phyloP scores from a whole-genome alignment of 306 rosid species.

The Malus fusca region DNA sequence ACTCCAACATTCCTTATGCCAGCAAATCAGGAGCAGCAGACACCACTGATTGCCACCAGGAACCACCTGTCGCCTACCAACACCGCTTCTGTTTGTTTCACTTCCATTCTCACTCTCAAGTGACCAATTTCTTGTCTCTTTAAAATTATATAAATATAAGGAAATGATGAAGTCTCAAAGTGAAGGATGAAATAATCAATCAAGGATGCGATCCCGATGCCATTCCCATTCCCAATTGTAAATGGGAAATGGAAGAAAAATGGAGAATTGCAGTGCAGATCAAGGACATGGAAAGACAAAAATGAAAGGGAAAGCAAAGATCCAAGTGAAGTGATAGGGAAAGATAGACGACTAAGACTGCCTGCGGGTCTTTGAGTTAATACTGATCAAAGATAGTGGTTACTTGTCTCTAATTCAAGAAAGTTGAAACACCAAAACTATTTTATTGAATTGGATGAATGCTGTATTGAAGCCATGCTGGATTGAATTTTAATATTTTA shows the following conservation, averaged over 20 bases:
- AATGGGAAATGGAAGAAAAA: background rate
- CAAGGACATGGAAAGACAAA: constrained; percentile 81
- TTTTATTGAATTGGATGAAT: no score
- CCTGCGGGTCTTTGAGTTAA: background rate
- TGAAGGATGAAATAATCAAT: background rate
- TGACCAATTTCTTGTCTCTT: no score
- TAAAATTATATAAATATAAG: no score
- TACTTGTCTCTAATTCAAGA: no score
- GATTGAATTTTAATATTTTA: background rate
- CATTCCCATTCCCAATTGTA: background rate
- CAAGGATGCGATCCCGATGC: background rate
- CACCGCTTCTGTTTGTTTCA: background rate
- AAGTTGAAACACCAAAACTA: no score
- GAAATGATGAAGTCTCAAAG: background rate
- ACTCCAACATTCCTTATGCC: background rate
- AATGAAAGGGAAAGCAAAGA: constrained; percentile 39
- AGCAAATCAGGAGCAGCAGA: background rate
- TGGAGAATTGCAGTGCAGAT: constrained; percentile 8
- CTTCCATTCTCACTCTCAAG: background rate
- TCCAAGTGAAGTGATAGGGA: constrained; percentile 29
- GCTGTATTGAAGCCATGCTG: no score
- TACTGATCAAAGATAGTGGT: no score
- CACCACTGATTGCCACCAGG: background rate
- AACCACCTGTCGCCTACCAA: background rate
- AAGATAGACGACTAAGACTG: constrained; percentile 3